Conservation (phyloP, 2,329 filamentous ascomycete genomes). For the Colletotrichum lindemuthianum region DNA sequence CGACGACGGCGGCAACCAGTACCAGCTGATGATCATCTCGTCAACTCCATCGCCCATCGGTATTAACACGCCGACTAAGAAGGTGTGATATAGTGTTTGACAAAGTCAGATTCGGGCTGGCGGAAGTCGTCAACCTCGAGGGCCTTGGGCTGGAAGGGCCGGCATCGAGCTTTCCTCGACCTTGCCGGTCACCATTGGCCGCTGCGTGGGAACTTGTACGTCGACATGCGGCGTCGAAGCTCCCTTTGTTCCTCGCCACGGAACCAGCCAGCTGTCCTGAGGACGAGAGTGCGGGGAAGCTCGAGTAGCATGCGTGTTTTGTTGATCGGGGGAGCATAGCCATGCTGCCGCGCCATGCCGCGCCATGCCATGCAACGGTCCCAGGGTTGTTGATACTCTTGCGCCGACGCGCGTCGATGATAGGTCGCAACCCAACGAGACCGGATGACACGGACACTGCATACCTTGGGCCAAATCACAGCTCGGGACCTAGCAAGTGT, state of each 20-base stretch:
- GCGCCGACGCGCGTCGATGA: constrained; percentile 31
- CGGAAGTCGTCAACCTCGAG: constrained; percentile 13
- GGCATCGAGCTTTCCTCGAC: constrained; percentile 16
- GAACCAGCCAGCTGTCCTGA: background rate
- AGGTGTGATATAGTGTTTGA: background rate
- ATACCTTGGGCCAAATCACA: constrained; percentile 27
- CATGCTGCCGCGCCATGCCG: constrained; percentile 31
- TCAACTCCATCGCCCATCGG: no score
- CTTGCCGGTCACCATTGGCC: constrained; percentile 1
- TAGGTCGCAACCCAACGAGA: constrained; percentile 24
- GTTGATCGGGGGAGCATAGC: constrained; percentile 27
- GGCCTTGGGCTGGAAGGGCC: constrained; percentile 8
- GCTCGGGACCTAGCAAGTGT: constrained; percentile 5
- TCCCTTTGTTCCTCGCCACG: constrained; percentile 8
- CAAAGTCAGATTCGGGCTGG: constrained; percentile 17
- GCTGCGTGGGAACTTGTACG: constrained; percentile 3
- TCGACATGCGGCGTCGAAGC: constrained; percentile 17
- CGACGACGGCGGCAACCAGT: no score
- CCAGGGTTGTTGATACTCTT: constrained; percentile 14
- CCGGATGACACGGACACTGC: constrained; percentile 32
- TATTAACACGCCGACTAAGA: no score
- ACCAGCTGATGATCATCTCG: no score
- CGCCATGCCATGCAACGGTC: background rate
- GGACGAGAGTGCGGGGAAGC: constrained; percentile 27
- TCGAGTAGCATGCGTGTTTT: constrained; percentile 12